Evolutionary conservation across 768 basidiomycete genomes (phyloP).

Genomic region (Phylloporus sp.): DNA sequence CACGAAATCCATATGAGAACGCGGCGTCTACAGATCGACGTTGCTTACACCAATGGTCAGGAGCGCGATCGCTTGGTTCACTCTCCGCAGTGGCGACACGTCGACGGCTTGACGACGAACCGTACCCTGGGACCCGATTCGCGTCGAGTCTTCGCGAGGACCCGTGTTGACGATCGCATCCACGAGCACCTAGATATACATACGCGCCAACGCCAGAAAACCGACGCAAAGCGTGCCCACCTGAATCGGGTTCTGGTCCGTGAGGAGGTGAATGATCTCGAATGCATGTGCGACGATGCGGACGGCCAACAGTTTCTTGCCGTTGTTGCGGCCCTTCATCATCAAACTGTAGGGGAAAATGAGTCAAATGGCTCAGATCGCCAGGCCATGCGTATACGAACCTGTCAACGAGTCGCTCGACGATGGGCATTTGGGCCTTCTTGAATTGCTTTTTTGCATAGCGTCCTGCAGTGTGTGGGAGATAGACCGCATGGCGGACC

Average conservation of each 20-base stretch:
- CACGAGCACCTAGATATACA: conserved; percentile 66
- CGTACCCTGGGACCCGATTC: conserved; percentile 99
- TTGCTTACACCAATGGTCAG: conserved; percentile 88
- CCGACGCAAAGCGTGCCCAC: conserved; percentile 39
- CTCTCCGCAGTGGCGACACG: conserved; percentile 95
- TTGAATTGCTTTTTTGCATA: conserved; percentile 99
- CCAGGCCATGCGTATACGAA: too few species aligned
- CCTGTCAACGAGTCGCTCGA: conserved; percentile 98
- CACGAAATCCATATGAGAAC: neutral
- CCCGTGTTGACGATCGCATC: conserved; percentile 99
- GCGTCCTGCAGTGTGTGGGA: conserved; percentile 98
- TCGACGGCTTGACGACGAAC: conserved; percentile 99
- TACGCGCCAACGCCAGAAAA: neutral
- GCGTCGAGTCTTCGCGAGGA: conserved; percentile 98
- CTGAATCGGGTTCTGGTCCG: conserved; percentile 99
- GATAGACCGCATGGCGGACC: conserved; percentile 94
- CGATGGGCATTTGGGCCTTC: conserved; percentile 99
- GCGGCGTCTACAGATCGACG: neutral
- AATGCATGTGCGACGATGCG: conserved; percentile 99
- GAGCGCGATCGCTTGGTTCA: conserved; percentile 95
- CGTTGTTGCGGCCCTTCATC: conserved; percentile 99
- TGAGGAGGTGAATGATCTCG: conserved; percentile 99
- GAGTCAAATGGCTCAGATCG: too few species aligned
- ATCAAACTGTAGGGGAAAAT: too few species aligned
- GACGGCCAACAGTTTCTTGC: conserved; percentile 98